Evolutionary conservation across 805 yeast genomes (phyloP), one percentile per base, ranked within the genome.

Genomic region (Ogataea wickerhamii): DNA sequence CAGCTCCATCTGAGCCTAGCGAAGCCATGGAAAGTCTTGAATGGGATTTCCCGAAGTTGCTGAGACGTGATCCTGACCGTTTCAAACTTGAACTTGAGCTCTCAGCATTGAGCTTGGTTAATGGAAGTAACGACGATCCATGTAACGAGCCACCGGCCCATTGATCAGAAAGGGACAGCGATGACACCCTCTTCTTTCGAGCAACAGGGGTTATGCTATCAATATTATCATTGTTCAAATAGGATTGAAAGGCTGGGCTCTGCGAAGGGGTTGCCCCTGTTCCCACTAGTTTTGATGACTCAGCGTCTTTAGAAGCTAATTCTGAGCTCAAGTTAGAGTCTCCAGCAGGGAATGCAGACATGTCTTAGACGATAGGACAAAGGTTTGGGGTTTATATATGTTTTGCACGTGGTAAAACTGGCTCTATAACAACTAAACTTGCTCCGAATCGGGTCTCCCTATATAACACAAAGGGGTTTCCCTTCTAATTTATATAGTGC

Each of bases 201-300:
- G 75, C 66, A 36, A 71, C 67, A 3, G 89, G 89, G 37, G 71
- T 73, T 53, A 82, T 61, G 38, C 74, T 72, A 53, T 82, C 88
- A 16, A 82, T 81, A 18, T 85, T 86, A 54, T 82, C 88, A 47
- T 80, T 82, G 52, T 82, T 81, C 44, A 82, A 69, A 51, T 74
- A 80, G 8, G 87, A 78, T 35, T 48, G 53, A 28, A 51, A 52
- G 7, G 49, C 25, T 12, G 54, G 47, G 28, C 44, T 42, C 27
- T 45, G 48, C 5, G 17, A 35, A 3, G 42, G 32, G n/a, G 43
- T 29, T 4, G 48, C 17, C 22, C 30, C 30, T 14, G 30, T 13
- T 8, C 32, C 32, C 22, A 29, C 32, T 6, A 21, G 32, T 10
- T 18, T 29, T 12, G 32, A 6, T 18, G 40, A 21, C 24, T 47